phyloP scores from a whole-genome alignment of 2,329 filamentous ascomycete genomes.

The Nigrospora oryzae region DNA sequence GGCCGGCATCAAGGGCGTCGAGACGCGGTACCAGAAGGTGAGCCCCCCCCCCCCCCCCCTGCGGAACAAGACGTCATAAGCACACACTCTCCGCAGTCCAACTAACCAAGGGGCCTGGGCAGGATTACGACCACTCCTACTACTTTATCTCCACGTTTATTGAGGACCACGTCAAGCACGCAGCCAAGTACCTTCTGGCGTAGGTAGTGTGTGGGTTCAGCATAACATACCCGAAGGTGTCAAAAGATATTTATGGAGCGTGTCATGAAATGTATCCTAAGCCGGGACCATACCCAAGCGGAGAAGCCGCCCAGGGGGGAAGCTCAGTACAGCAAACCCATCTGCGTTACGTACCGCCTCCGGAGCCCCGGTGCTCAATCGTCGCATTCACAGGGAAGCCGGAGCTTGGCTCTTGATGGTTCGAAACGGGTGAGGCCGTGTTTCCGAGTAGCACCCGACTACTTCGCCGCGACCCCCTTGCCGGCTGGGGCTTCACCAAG shows the following conservation, averaged over 20 bases:
- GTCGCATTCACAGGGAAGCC: no score
- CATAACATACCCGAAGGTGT: neutral
- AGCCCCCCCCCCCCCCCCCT: constrained; percentile 15
- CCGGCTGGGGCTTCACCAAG: no score
- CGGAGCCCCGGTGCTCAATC: no score
- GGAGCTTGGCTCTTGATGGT: no score
- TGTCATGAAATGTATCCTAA: neutral
- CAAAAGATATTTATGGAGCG: neutral
- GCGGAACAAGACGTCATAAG: neutral
- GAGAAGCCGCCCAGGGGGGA: no score
- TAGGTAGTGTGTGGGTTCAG: constrained; percentile 20
- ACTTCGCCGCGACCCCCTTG: no score
- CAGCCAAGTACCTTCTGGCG: constrained; percentile 68
- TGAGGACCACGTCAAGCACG: constrained; percentile 84
- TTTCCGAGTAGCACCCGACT: no score
- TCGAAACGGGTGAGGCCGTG: no score
- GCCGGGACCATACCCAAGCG: no score
- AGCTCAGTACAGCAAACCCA: no score
- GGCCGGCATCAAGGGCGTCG: constrained; percentile 63
- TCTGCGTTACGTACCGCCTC: no score
- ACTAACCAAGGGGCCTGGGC: constrained; percentile 2
- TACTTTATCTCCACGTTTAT: constrained; percentile 91
- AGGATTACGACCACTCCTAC: constrained; percentile 95
- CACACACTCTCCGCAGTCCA: neutral
- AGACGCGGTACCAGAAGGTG: constrained; percentile 73